Base-by-base conservation (phyloP, 176 grass and related monocot genomes). In the Bromus sterilis region DNA sequence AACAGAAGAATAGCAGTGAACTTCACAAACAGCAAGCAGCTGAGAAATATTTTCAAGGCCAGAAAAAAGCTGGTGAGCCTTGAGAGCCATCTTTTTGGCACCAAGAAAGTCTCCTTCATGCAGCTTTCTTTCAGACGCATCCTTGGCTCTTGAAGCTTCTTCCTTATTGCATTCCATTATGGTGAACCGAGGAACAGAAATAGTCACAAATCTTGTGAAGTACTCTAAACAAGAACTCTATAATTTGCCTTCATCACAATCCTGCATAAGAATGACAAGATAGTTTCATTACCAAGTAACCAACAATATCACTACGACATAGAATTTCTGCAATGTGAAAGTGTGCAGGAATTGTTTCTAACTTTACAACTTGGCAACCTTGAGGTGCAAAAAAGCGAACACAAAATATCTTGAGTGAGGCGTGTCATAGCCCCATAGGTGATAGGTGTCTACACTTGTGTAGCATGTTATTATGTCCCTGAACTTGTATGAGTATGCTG, bases 121-220 rank as follows among this genome's bases (percentile, higher is more conserved):
- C 67, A 96, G 65, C 82, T 85, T 96, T 74, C 68, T 80, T 68
- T 86, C 75, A 20, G 90, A 88, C 65, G 91, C 53, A 51, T 90
- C 82, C 65, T 89, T 91, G 16, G 90, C 93, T 86, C 85, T 92
- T 42, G 80, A 49, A 41, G 93, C 90, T 75, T 92, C 93, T 88
- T 96, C 92, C 61, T 89, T 94, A 83, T 94, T 94, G 80, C 92
- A 94, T 34, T 94, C 92, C 92, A 94, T 94, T 69, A 32, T 76
- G 49, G 76, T 69, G 30, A 76, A 23, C 60, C 23, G 4, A 59
- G 36, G 59, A 86, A 66, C 33, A 58, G 69, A 28, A 57, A 59
- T 43, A 24, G 55, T 33, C 14, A 15, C 5, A 59, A 31, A 56
- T 75, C 58, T 56, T 66, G 16, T 61, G 24, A 9, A 66, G 58